phyloP scores from a whole-genome alignment of 164 flowering plant genomes.

The Santalum album region DNA sequence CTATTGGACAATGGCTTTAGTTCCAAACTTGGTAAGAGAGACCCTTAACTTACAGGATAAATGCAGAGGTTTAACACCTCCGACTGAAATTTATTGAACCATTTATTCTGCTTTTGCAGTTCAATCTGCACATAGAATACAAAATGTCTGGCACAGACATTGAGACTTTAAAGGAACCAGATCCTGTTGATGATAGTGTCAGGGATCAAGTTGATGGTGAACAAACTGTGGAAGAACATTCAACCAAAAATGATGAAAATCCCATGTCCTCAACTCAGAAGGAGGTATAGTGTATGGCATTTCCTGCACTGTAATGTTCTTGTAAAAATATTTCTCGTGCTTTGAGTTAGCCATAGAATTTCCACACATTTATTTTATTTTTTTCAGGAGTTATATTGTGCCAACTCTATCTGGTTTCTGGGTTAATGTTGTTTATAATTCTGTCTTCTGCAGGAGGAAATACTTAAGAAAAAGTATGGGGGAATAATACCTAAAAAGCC shows the following conservation, averaged over 20 bases:
- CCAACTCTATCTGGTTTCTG: not conserved
- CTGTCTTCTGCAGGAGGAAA: constrained; percentile 52
- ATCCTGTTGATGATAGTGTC: constrained; percentile 6
- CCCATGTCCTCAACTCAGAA: constrained; percentile 26
- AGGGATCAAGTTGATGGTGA: constrained; percentile 16
- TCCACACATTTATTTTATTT: not conserved
- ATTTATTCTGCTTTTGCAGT: not conserved
- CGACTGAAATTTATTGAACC: too few species aligned
- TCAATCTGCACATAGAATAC: not conserved
- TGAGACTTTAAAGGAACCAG: constrained; percentile 26
- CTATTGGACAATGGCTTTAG: too few species aligned
- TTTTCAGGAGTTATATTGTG: not conserved
- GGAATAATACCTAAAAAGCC: constrained; percentile 71
- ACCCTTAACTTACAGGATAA: too few species aligned
- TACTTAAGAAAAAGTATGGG: constrained; percentile 77
- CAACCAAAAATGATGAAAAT: constrained; percentile 20
- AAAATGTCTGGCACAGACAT: constrained; percentile 12
- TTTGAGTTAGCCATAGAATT: not conserved
- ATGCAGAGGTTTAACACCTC: too few species aligned
- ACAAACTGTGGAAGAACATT: constrained; percentile 13
- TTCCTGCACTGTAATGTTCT: not conserved
- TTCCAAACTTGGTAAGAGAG: too few species aligned
- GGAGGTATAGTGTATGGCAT: constrained; percentile 22
- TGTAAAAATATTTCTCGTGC: not conserved
- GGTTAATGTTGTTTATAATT: not conserved